Evolutionary conservation across 2,329 filamentous ascomycete species (phyloP), one percentile per base, ranked within the genome.

Genomic region (Drechslera avenae): DNA sequence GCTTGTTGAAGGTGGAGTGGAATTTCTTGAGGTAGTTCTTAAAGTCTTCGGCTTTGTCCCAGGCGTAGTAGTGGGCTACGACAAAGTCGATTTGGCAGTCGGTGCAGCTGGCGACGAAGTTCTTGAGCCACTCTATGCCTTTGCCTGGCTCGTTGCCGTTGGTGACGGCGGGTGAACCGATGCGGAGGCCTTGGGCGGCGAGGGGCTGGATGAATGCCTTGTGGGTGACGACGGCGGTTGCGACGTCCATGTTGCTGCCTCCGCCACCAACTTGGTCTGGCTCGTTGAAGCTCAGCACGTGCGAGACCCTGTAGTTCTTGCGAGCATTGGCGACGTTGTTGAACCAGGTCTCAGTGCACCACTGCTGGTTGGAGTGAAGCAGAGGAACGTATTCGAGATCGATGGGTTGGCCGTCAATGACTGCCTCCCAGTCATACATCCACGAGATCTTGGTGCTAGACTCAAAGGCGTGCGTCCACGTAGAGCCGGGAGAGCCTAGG

Each of bases 371-470:
- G 40, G 59, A 61, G 63, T 73, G 71, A 7, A 73, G 62, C 34
- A 71, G 87, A 52, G 89, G 88, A 32, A 88, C 80, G 73, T 79
- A 91, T 71, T 82, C 79, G 58, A 86, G 64, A 19, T 68, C 52
- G 45, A 76, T 71, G 26, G 75, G 74, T 39, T 74, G 67, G 35
- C 78, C 69, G 14, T 63, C 63, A 39, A 80, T 79, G 45, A 62
- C 58, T 8, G 63, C 66, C 46, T 76, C 84, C 87, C 87, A 90
- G 79, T 89, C 87, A 78, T 88, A 88, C 43, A 76, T 80, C 86
- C 86, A 90, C 18, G 73, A 71, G 63, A 83, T 76, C 52, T 80
- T 56, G 19, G 50, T 41, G 8, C 56, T 41, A 44, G 41, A 48
- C 13, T 55, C 39, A 50, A 69, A 67, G 19, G 55, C 36, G 7